Evolutionary conservation across 169 alveolate species (phyloP), one percentile per base, ranked within the genome.

Genomic region (Theileria luwenshuni): DNA sequence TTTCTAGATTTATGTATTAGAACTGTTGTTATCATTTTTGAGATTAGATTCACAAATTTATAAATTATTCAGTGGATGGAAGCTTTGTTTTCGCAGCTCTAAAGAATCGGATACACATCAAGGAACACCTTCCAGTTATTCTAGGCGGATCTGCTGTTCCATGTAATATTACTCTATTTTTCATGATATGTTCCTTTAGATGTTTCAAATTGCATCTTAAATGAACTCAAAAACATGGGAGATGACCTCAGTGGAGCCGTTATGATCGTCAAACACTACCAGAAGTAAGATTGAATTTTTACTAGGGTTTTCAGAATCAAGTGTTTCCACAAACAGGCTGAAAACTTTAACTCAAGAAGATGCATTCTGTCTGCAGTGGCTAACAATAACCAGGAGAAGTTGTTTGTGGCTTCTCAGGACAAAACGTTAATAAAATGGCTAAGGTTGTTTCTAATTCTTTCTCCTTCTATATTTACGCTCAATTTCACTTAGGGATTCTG

Each of bases 331-430:
- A 58, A 28, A 2, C 23, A 52, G 0, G 56, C 54, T 3, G 77
- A 76, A 54, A 76, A 76, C 38, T 58, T 48, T 21, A 73, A 80
- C 63, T 71, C 88, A 0, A 67, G 80, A 15, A 68, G 84, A 6
- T 80, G 88, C 68, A 73, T 80, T 10, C 25, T 51, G 15, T 61
- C 76, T 67, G 79, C 80, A 0, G 72, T 74, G 12, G 41, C 63
- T 8, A 23, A 69, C 30, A 49, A 52, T 48, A 77, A 77, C 43
- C 69, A 45, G 8, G 83, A 71, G 38, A 74, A 80, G 56, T 52
- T 80, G 41, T 72, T 80, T 41, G 84, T 80, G 21, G 88, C 88
- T 47, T 58, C 88, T 2, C 83, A 80, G 48, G 88, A 80, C 52
- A 60, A 63, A 45, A 62, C 80, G 3, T 63, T 80, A 32, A 73